Evolutionary conservation across 345 rosid genomes (phyloP).

Genomic region (Camelina laxa): DNA sequence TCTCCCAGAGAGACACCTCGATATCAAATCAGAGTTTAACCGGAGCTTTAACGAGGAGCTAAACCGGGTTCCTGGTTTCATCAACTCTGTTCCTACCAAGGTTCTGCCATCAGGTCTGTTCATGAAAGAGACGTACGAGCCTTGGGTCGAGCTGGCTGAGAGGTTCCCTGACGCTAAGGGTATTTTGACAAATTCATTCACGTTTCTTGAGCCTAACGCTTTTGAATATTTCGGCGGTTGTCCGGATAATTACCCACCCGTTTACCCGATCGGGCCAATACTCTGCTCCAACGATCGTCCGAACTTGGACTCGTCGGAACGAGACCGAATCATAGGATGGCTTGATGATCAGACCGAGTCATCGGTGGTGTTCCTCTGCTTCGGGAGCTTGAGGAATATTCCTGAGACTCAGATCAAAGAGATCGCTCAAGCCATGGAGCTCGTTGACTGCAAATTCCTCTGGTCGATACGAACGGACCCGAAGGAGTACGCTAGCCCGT

Average conservation of each 20-base stretch:
- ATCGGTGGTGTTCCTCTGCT: conserved; percentile 59
- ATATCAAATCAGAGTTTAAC: conserved; percentile 21
- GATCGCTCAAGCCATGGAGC: conserved; percentile 50
- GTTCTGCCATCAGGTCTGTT: conserved; percentile 46
- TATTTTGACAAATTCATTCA: conserved; percentile 48
- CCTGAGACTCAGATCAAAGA: conserved; percentile 45
- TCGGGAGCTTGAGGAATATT: conserved; percentile 51
- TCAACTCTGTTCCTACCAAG: conserved; percentile 42
- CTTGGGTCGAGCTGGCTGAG: conserved; percentile 40
- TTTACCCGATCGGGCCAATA: conserved; percentile 53
- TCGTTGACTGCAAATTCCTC: conserved; percentile 39
- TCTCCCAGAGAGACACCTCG: conserved; percentile 39
- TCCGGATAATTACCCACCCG: conserved; percentile 38
- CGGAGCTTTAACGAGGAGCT: conserved; percentile 20
- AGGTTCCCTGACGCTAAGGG: conserved; percentile 49
- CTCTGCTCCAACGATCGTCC: conserved; percentile 36
- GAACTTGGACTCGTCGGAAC: conserved; percentile 29
- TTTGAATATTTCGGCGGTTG: conserved; percentile 30
- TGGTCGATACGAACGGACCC: conserved; percentile 44
- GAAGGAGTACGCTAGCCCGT: conserved; percentile 3
- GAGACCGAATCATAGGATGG: conserved; percentile 46
- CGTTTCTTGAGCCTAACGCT: conserved; percentile 46
- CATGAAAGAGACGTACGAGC: conserved; percentile 41
- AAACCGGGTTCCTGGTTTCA: conserved; percentile 40
- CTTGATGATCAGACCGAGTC: conserved; percentile 52